Percentiles rank a stretch among this genome's conserved stretches.
phyloP scores from a whole-genome alignment of 2,329 filamentous ascomycete genomes.

The Aspergillus piperis region DNA sequence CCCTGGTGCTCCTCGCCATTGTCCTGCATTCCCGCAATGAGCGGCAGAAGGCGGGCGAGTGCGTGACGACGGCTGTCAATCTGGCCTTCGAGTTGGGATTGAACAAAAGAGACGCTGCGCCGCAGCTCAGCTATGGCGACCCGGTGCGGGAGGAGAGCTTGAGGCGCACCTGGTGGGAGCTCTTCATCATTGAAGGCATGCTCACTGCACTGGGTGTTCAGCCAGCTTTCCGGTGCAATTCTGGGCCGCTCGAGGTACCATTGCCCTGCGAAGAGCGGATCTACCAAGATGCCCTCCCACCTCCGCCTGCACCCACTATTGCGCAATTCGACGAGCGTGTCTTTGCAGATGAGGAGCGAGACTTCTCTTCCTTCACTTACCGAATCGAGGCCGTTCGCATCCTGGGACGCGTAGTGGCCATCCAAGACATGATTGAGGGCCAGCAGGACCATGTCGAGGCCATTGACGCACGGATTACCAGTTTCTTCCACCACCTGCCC shows the following conservation, averaged over 20 bases:
- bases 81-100: slow-evolving; percentile 76
- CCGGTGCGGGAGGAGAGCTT: slow-evolving; percentile 77
- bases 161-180: slow-evolving; percentile 87
- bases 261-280: slow-evolving; percentile 83
- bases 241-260: slow-evolving; percentile 67
- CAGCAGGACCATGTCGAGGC: slow-evolving; percentile 61
- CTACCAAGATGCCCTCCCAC: slow-evolving; percentile 55
- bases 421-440: slow-evolving; percentile 40
- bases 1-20: slow-evolving; percentile 74
- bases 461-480: slow-evolving; percentile 60
- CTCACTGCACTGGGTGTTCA: slow-evolving; percentile 67
- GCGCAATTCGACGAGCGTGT: slow-evolving; percentile 75
- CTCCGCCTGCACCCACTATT: slow-evolving; percentile 61
- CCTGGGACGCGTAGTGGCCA: slow-evolving; percentile 69
- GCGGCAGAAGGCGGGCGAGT: slow-evolving; percentile 66
- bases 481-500: slow-evolving; percentile 80
- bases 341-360: slow-evolving; percentile 67
- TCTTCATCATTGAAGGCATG: slow-evolving; percentile 81
- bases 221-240: slow-evolving; percentile 63
- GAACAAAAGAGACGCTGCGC: slow-evolving; percentile 68
- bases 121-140: slow-evolving; percentile 63
- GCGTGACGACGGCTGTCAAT: slow-evolving; percentile 68
- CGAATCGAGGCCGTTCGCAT: slow-evolving; percentile 79
- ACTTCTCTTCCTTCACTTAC: slow-evolving; percentile 83
- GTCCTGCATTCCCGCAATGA: slow-evolving; percentile 76